Base-by-base conservation (phyloP, 768 basidiomycete species). In the Psilocybe azurescens region DNA sequence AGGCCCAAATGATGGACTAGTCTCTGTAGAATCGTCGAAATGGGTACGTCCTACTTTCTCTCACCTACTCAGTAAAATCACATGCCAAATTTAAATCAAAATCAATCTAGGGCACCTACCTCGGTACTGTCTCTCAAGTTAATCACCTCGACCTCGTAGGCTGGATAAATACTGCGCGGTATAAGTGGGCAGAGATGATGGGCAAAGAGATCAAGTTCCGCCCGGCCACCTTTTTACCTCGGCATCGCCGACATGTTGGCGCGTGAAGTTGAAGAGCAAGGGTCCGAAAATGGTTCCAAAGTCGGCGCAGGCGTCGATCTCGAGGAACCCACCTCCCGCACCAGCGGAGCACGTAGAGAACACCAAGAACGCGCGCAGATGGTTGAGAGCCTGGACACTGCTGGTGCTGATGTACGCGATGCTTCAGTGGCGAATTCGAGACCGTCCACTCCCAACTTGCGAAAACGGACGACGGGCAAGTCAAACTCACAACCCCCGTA, bases 1-100 rank as follows among this genome's bases (percentile, higher is more conserved):
- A 77, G 97, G 96, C 16, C 87, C 93, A 33, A 97, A 98, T 69
- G 95, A 98, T 73, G 97, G 97, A 1, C 83, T 99, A 51, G 97
- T 99, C 50, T 91, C 89, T 50, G 87, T 97, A 48, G 80, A 89
- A 62, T 94, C 93, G 4, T 88, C 95, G 2, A 87, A 89, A 81
- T 97, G 96, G 95, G 88, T 86, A 58, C 41, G 77, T 71, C 18
- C 44, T 32, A 10, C 39, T 56, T 29, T 28, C 7, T 62, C 16
- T 49, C 13, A 14, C n/a, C 7, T 30, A n/a, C 20, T 30, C 16
- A 20, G 29, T 53, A 36, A 36, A 36, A 39, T 33, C 60, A 36
- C 44, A 48, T 38, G 53, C 48, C 24, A 24, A 36, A 28, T 20
- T 29, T 30, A 32, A 24, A 24, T 24, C 24, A 24, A 24, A 24